A percentile compares a stretch with the other conserved stretches of the same genome.
These are phyloP conservation scores for Stellera chamaejasme DNA, from an alignment of 345 rosid species.

Conservation along the genomic window DNA sequence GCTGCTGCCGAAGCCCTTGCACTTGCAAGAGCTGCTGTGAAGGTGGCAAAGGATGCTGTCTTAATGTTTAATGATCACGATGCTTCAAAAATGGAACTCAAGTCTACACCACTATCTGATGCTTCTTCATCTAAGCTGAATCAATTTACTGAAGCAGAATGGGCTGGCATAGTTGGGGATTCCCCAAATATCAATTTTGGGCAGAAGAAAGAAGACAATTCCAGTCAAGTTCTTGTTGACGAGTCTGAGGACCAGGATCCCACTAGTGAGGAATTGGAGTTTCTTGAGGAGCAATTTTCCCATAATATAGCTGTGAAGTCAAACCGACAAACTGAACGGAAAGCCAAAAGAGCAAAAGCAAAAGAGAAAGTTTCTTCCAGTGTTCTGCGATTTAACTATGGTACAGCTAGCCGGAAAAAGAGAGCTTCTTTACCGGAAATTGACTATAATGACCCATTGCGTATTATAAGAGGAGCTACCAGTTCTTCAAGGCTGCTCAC, in stretches of 20 bases:
- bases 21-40: constrained; percentile 87
- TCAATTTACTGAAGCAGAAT: constrained; percentile 45
- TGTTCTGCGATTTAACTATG: constrained; percentile 41
- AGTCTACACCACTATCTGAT: constrained; percentile 18
- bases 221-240: constrained; percentile 14
- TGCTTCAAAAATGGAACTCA: constrained; percentile 14
- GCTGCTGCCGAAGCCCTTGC: constrained; percentile 91
- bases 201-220: constrained; percentile 20
- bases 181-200: constrained; percentile 26
- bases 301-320: constrained; percentile 62
- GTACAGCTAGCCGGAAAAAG: constrained; percentile 49
- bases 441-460: constrained; percentile 78
- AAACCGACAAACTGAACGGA: constrained; percentile 63
- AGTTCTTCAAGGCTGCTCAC: constrained; percentile 71
- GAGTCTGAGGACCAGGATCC: constrained; percentile 47
- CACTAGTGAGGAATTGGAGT: constrained; percentile 41
- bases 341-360: constrained; percentile 64
- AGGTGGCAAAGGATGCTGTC: constrained; percentile 78
- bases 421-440: constrained; percentile 46
- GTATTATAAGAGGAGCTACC: constrained; percentile 62
- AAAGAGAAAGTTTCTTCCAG: constrained; percentile 52
- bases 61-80: constrained; percentile 29
- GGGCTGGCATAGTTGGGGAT: constrained; percentile 49
- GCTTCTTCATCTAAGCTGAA: constrained; percentile 32
- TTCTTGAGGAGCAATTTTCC: constrained; percentile 48